These are phyloP conservation scores for Alternaria rosae DNA, from an alignment of 2,329 filamentous ascomycete genomes.

Conservation along the genomic window DNA sequence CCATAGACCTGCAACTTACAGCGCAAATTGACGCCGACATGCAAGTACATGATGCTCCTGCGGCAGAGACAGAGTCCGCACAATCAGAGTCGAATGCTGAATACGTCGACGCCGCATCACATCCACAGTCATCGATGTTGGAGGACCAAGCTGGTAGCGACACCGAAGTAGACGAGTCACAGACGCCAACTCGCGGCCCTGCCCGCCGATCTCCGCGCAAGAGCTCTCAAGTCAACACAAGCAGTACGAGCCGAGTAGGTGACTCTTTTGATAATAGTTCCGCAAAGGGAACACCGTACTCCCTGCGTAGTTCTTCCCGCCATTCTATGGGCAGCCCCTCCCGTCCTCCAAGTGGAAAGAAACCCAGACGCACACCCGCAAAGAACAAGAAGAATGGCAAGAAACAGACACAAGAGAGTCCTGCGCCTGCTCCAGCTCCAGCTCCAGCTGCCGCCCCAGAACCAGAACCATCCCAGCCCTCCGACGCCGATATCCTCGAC, in stretches of 20 bases:
- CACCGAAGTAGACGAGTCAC: constrained; percentile 34
- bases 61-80: constrained; percentile 9
- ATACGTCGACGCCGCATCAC: constrained; percentile 35
- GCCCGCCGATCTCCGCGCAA: constrained; percentile 4
- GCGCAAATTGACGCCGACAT: constrained; percentile 48
- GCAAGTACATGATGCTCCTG: constrained; percentile 24
- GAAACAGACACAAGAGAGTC: not conserved
- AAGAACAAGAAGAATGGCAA: constrained; percentile 17
- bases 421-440: not conserved
- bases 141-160: constrained; percentile 20
- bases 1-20: constrained; percentile 43
- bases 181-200: constrained; percentile 8
- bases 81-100: constrained; percentile 29
- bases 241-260: constrained; percentile 43
- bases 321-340: constrained; percentile 32
- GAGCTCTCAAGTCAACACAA: constrained; percentile 19
- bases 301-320: constrained; percentile 39
- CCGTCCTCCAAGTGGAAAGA: constrained; percentile 26
- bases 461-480: constrained; percentile 3
- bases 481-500: constrained; percentile 48
- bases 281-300: constrained; percentile 25
- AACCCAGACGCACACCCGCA: constrained; percentile 29
- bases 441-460: not conserved
- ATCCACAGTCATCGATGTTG: constrained; percentile 9
- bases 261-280: constrained; percentile 46